Evolutionary conservation across 148 eudicot species (phyloP), one percentile per base, ranked within the genome.

Genomic region (Polygonum maritimum): DNA sequence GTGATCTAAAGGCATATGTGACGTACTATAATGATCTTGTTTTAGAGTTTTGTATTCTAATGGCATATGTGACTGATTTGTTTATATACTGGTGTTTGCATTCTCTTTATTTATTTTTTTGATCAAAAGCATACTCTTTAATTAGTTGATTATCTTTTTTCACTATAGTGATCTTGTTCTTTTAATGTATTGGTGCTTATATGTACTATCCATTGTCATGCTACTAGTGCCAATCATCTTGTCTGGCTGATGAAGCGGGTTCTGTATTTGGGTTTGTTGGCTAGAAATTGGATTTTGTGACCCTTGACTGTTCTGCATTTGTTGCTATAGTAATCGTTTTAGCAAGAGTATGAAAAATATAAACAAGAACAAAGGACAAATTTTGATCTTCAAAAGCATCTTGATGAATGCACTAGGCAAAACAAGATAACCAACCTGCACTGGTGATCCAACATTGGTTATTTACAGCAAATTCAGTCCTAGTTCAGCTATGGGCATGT

Each of bases 251-350:
- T 65, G 76, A 48, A 71, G 69, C 77, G 75, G 87, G 76, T 76
- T 82, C 35, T 85, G 47, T 57, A 78, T 79, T 79, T 85, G 92
- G 72, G 89, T 82, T 45, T 86, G 87, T 22, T 84, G 92, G 81
- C 86, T 83, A 35, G 86, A 84, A 73, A 83, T 81, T 36, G 81
- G 48, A 79, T 83, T 90, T 79, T 87, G 96, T 40, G 86, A 87
- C 52, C 75, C 75, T 78, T 85, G 92, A 70, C n/a, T n/a, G n/a
- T n/a, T n/a, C n/a, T n/a, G n/a, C n/a, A n/a, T n/a, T n/a, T n/a
- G n/a, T n/a, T n/a, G 91, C 83, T 86, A 86, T 74, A 69, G 73
- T 14, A 36, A 35, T 15, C 44, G 36, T n/a, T 65, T 44, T 13
- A 36, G 41, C 21, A 65, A 35, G 5, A 15, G 7, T 33, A 65